A percentile compares a stretch with the other conserved stretches of the same genome.
phyloP scores from a whole-genome alignment of 2,329 filamentous ascomycete genomes.

The Tolypocladium endophyticum region DNA sequence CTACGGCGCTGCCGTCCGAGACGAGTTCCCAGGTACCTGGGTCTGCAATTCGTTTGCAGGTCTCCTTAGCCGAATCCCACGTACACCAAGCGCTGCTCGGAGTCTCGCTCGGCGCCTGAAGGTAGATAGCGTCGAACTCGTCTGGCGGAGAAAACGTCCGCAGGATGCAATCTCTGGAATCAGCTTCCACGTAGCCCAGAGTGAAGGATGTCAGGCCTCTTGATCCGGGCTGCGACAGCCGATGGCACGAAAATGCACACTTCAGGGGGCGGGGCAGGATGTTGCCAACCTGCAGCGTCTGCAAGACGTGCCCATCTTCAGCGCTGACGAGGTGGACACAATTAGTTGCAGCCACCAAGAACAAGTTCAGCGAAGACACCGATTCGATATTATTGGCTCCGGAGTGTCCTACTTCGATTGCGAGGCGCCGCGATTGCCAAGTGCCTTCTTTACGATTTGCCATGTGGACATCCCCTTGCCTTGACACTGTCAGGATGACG shows the following conservation, averaged over 20 bases:
- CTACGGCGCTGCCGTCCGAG: slow-evolving; percentile 49
- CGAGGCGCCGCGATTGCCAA: slow-evolving; percentile 41
- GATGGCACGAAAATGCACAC: slow-evolving; percentile 39
- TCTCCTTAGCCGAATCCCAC: slow-evolving; percentile 41
- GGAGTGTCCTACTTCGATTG: slow-evolving; percentile 34
- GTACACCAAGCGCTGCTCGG: slow-evolving; percentile 33
- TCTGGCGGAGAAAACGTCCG: slow-evolving; percentile 49
- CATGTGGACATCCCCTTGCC: slow-evolving; percentile 38
- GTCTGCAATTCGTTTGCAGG: slow-evolving; percentile 43
- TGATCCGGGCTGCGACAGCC: slow-evolving; percentile 37
- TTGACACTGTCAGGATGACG: slow-evolving; percentile 34
- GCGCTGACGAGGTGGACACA: slow-evolving; percentile 48
- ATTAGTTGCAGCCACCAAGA: slow-evolving; percentile 47
- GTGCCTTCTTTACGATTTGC: slow-evolving; percentile 27
- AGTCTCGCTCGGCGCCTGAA: slow-evolving; percentile 28
- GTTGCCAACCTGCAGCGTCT: slow-evolving; percentile 48
- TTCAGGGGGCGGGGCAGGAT: slow-evolving; percentile 51
- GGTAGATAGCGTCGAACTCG: slow-evolving; percentile 46
- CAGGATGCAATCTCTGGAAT: slow-evolving; percentile 52
- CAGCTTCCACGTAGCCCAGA: slow-evolving; percentile 49
- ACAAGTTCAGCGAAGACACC: slow-evolving; percentile 45
- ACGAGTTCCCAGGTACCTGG: slow-evolving; percentile 57
- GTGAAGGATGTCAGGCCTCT: slow-evolving; percentile 52
- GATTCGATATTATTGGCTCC: slow-evolving; percentile 43
- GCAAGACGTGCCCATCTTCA: slow-evolving; percentile 35